Conservation (phyloP, 305 asterid genomes). For the Fraxinus xanthoxyloides region DNA sequence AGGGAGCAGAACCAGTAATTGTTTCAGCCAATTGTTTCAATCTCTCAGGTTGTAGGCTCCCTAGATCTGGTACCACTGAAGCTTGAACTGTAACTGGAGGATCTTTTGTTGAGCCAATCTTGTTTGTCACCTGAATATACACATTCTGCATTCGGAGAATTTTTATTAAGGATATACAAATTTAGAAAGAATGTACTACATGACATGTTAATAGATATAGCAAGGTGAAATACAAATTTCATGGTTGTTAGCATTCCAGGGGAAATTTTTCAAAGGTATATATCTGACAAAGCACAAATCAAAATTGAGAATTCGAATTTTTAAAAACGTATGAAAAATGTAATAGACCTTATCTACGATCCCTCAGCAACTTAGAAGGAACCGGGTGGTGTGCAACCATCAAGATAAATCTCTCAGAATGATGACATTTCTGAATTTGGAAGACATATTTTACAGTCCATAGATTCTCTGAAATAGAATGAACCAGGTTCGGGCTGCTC, state of each 20-base stretch:
- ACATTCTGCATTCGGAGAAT: slow-evolving; percentile 45
- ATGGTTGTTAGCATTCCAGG: not conserved
- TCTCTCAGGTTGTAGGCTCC: slow-evolving; percentile 57
- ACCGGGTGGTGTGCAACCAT: not conserved
- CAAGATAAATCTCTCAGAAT: not conserved
- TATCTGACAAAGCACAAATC: not conserved
- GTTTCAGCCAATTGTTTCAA: slow-evolving; percentile 69
- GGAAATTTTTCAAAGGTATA: not conserved
- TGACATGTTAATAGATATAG: not conserved
- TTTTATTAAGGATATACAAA: not conserved
- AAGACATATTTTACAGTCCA: not conserved
- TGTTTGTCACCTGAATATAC: slow-evolving; percentile 61
- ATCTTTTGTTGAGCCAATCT: slow-evolving; percentile 74
- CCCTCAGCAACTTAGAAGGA: not conserved
- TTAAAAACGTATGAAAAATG: not conserved
- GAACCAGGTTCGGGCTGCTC: not conserved
- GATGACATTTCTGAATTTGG: not conserved
- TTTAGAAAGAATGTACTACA: not conserved
- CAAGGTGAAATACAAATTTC: not conserved
- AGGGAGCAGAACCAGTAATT: slow-evolving; percentile 45
- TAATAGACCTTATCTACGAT: not conserved
- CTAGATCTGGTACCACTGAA: slow-evolving; percentile 55
- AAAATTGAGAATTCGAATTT: not conserved
- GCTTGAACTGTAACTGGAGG: slow-evolving; percentile 79
- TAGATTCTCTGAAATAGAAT: not conserved